A percentile compares a stretch with the other conserved stretches of the same genome.
phyloP scores from a whole-genome alignment of 768 basidiomycete genomes.

The Rhodocollybia butyracea region DNA sequence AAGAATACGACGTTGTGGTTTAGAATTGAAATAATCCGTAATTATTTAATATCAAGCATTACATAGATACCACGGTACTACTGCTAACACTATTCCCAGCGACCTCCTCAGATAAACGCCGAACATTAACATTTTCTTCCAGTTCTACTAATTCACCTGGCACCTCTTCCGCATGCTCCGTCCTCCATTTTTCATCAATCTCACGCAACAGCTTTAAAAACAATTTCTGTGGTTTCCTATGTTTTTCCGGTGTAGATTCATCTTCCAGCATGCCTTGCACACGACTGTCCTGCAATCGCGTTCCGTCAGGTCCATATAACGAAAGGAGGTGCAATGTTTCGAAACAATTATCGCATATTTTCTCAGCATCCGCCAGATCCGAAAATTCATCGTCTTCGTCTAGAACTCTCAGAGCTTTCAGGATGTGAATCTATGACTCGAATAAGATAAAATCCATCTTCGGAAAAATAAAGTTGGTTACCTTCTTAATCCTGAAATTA shows the following conservation, averaged over 20 bases:
- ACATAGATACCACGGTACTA: not conserved
- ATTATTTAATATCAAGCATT: not conserved
- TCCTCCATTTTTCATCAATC: conserved; percentile 44
- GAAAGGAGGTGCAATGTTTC: conserved; percentile 49
- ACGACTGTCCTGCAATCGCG: conserved; percentile 42
- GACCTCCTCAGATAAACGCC: not conserved
- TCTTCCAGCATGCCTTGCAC: conserved; percentile 52
- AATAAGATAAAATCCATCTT: not conserved
- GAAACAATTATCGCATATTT: conserved; percentile 32
- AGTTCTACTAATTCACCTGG: not conserved
- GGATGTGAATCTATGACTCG: conserved; percentile 47
- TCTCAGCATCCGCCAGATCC: not conserved
- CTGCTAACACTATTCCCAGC: not conserved
- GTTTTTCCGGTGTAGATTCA: conserved; percentile 33
- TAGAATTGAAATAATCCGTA: not conserved
- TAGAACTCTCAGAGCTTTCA: conserved; percentile 46
- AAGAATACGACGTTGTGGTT: not conserved
- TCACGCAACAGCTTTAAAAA: conserved; percentile 47
- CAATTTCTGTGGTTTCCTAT: conserved; percentile 43
- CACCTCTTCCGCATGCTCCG: conserved; percentile 10
- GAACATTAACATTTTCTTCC: not conserved
- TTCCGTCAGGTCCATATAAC: conserved; percentile 56
- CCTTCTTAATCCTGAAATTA: conserved; percentile 41
- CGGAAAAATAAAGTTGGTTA: conserved; percentile 21
- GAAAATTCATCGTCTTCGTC: conserved; percentile 33